A percentile compares a stretch with the other conserved stretches of the same genome.
Conservation (phyloP, 176 grass and related monocot genomes). For the Echinochloa phyllopogon region DNA sequence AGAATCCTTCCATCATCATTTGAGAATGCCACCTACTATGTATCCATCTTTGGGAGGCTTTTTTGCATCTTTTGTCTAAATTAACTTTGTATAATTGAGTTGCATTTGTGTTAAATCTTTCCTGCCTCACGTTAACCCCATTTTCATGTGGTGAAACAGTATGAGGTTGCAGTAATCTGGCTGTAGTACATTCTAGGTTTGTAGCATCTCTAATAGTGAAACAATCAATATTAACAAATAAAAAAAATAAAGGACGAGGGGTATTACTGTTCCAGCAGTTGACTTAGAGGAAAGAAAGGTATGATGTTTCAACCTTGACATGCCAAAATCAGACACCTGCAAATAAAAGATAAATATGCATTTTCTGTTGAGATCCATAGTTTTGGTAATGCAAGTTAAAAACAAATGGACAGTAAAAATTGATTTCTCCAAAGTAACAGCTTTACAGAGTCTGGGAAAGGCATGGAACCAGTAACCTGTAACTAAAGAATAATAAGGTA, state of each 20-base stretch:
- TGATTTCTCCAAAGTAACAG: conserved; percentile 27
- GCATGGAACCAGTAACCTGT: neutral
- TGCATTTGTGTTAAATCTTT: neutral
- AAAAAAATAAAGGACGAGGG: conserved; percentile 29
- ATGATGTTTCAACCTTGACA: conserved; percentile 98
- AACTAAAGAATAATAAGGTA: conserved; percentile 21
- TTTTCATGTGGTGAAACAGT: neutral
- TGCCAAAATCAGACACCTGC: conserved; percentile 99
- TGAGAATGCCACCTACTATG: neutral
- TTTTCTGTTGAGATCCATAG: conserved; percentile 12
- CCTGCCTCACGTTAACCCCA: neutral
- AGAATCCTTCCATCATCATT: neutral
- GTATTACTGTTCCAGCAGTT: conserved; percentile 93
- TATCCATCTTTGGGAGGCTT: neutral
- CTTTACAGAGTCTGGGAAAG: neutral
- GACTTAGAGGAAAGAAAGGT: conserved; percentile 97
- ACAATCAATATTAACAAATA: conserved; percentile 15
- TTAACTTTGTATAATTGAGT: neutral
- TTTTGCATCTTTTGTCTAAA: neutral
- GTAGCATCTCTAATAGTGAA: conserved; percentile 2
- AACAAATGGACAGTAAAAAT: conserved; percentile 28
- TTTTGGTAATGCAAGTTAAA: neutral
- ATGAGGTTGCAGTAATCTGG: neutral
- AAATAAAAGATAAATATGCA: conserved; percentile 36
- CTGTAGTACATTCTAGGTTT: conserved; percentile 5